phyloP scores from a whole-genome alignment of 805 yeast species.

The Metschnikowia hibisci region DNA sequence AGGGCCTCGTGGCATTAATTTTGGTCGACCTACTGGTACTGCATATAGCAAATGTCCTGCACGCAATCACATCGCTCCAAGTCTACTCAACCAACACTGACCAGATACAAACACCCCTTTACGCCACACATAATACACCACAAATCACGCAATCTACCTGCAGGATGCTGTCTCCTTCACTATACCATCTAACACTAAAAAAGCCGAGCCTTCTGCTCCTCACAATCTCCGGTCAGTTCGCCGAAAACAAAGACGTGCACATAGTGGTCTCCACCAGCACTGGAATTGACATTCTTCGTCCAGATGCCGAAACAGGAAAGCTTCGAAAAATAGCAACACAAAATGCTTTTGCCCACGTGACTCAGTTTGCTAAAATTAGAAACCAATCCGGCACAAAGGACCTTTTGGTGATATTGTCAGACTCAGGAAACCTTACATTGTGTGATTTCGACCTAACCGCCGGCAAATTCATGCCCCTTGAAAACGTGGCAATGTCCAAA shows the following conservation, averaged over 20 bases:
- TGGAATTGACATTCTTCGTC: constrained; percentile 49
- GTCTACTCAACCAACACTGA: too few relatives aligned
- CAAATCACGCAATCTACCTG: neutral
- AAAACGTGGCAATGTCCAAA: constrained; percentile 67
- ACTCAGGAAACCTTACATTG: constrained; percentile 68
- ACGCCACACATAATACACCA: neutral
- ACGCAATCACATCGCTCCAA: too few relatives aligned
- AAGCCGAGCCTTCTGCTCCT: constrained; percentile 50
- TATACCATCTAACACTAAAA: constrained; percentile 71
- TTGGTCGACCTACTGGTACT: too few relatives aligned
- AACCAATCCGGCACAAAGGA: constrained; percentile 54
- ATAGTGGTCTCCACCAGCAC: constrained; percentile 57
- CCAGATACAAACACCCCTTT: too few relatives aligned
- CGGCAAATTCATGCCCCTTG: constrained; percentile 42
- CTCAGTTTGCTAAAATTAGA: constrained; percentile 49
- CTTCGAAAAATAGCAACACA: constrained; percentile 41
- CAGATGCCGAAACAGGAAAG: constrained; percentile 54
- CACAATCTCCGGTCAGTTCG: constrained; percentile 67
- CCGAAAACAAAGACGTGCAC: constrained; percentile 50
- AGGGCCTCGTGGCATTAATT: too few relatives aligned
- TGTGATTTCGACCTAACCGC: constrained; percentile 41
- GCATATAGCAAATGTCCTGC: too few relatives aligned
- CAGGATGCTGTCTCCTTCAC: constrained; percentile 28
- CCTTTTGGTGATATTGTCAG: constrained; percentile 65
- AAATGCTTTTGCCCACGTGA: constrained; percentile 55